These are phyloP conservation scores for Candida glucosophila DNA, from an alignment of 1,139 yeast genomes.

Conservation along the genomic window DNA sequence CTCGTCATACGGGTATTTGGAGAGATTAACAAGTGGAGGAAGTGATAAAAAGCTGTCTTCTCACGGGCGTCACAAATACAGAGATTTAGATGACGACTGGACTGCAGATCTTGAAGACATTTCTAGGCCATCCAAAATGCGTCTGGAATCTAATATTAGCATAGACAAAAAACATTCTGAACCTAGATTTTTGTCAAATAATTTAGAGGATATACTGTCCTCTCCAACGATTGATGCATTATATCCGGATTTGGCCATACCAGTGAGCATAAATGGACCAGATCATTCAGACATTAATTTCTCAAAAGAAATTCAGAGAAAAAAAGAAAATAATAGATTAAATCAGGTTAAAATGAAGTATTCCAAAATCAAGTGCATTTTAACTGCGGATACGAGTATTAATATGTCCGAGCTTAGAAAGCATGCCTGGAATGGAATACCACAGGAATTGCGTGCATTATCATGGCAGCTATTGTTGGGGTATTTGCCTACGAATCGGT, in stretches of 20 bases:
- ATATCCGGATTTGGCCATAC: slow-evolving; percentile 28
- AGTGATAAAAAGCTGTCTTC: slow-evolving; percentile 7
- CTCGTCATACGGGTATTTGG: slow-evolving; percentile 2
- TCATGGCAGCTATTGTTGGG: slow-evolving; percentile 90
- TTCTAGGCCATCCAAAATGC: slow-evolving; percentile 4
- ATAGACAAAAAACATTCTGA: too few relatives aligned
- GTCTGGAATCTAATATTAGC: too few relatives aligned
- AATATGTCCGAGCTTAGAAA: slow-evolving; percentile 60
- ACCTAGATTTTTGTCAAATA: too few relatives aligned
- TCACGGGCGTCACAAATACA: slow-evolving; percentile 19
- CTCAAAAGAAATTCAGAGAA: slow-evolving; percentile 22
- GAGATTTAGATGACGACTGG: slow-evolving; percentile 87
- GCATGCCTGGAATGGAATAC: slow-evolving; percentile 92
- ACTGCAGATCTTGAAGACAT: slow-evolving; percentile 69
- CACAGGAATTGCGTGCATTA: slow-evolving; percentile 68
- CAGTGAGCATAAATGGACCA: slow-evolving; percentile 5
- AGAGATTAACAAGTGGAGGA: slow-evolving; percentile 1
- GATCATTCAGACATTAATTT: slow-evolving; percentile 6
- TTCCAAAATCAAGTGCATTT: slow-evolving; percentile 55
- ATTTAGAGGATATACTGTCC: slow-evolving; percentile 18
- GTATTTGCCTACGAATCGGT: slow-evolving; percentile 77
- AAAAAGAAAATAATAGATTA: slow-evolving; percentile 43
- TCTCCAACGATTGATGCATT: slow-evolving; percentile 29
- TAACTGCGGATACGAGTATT: slow-evolving; percentile 45
- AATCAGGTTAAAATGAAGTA: slow-evolving; percentile 56